Evolutionary conservation across 1,284 basidiomycete genomes (phyloP).

Genomic region (Cryptococcus neoformans): DNA sequence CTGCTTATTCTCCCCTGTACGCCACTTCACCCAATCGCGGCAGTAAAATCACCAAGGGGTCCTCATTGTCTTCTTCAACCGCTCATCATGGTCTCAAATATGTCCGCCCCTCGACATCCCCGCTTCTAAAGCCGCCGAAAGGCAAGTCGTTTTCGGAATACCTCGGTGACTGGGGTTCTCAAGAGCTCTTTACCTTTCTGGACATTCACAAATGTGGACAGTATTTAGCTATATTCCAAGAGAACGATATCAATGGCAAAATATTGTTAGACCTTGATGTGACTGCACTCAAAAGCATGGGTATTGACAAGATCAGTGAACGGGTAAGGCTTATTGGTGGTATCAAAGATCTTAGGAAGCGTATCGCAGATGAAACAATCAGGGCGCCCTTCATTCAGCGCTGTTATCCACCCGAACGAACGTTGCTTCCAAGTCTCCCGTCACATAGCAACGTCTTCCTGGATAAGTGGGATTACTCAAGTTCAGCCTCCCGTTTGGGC

Average conservation of each 20-base stretch:
- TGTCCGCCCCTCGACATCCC: background rate
- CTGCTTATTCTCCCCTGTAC: too few relatives aligned
- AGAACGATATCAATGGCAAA: constrained; percentile 84
- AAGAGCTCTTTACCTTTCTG: background rate
- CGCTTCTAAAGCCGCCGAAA: background rate
- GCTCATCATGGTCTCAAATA: background rate
- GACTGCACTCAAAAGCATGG: constrained; percentile 79
- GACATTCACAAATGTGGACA: constrained; percentile 58
- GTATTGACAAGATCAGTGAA: constrained; percentile 81
- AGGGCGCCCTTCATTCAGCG: too few relatives aligned
- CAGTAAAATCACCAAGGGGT: too few relatives aligned
- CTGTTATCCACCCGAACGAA: too few relatives aligned
- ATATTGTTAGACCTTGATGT: constrained; percentile 87
- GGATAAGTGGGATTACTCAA: too few relatives aligned
- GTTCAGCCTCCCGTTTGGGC: background rate
- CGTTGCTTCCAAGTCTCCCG: background rate
- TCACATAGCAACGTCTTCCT: background rate
- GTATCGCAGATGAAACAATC: constrained; percentile 14
- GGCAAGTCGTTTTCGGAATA: background rate
- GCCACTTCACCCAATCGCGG: too few relatives aligned
- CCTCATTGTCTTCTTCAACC: background rate
- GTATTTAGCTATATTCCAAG: constrained; percentile 67
- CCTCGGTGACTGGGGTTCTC: background rate
- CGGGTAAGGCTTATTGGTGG: constrained; percentile 78
- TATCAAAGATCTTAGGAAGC: constrained; percentile 69